A percentile compares a stretch with the other conserved stretches of the same genome.
phyloP scores from a whole-genome alignment of 768 basidiomycete genomes.

The Lentinula detonsa region DNA sequence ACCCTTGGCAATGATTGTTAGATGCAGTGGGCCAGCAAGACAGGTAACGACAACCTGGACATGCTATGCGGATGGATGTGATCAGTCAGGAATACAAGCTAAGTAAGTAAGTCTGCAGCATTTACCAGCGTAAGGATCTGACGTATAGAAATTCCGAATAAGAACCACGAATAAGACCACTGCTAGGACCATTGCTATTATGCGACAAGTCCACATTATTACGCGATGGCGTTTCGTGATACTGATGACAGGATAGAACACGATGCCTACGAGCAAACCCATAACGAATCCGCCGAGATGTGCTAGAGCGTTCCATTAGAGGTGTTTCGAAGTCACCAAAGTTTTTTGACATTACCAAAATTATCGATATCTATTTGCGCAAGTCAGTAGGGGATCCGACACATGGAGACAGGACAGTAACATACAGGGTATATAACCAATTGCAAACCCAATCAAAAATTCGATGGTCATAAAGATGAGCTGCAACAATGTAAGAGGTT shows the following conservation, averaged over 20 bases:
- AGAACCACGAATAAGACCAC: constrained; percentile 80
- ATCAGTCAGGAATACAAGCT: constrained; percentile 1
- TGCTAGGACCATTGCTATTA: constrained; percentile 68
- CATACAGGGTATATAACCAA: constrained; percentile 82
- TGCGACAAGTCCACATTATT: constrained; percentile 68
- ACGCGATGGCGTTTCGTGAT: constrained; percentile 64
- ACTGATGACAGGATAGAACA: constrained; percentile 88
- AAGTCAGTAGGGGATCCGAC: background rate
- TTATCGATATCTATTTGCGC: constrained; percentile 72
- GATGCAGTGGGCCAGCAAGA: constrained; percentile 79
- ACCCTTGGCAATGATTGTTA: constrained; percentile 66
- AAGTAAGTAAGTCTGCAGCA: constrained; percentile 8
- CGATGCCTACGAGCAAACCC: constrained; percentile 76
- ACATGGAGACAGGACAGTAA: background rate
- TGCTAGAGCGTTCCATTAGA: constrained; percentile 16
- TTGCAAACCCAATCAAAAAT: constrained; percentile 76
- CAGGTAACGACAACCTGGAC: constrained; percentile 82
- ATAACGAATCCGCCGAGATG: constrained; percentile 84
- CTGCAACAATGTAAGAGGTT: constrained; percentile 30
- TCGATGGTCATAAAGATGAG: constrained; percentile 82
- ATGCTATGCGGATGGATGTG: constrained; percentile 40
- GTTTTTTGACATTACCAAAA: constrained; percentile 48
- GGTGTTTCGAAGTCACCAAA: background rate
- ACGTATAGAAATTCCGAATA: constrained; percentile 84
- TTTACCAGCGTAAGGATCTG: constrained; percentile 78